Base-by-base conservation (phyloP, 225 moss, liverwort and hornwort genomes). In the Pseudoscleropodium purum region DNA sequence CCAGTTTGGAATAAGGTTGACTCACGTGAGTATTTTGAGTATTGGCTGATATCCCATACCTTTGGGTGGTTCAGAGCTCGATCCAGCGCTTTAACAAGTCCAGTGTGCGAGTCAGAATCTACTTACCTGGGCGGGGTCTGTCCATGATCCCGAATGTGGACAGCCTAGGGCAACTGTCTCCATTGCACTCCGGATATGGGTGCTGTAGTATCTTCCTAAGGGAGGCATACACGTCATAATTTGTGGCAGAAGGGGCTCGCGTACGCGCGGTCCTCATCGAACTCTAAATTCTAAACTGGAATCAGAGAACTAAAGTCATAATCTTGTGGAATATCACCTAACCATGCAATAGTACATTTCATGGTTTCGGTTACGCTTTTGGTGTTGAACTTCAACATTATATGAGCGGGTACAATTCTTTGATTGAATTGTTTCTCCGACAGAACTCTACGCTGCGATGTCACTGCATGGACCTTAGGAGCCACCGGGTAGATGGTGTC, bases 81-180 rank as follows among this genome's bases (percentile, higher is more conserved):
- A 49, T 15, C 73, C 49, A 14, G 78, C 6, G 4, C 26, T 83
- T 54, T 11, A 89, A 83, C 4, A 29, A 64, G 4, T 27, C 47
- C 34, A 0, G 43, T 0, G 6, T 4, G 45, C n/a, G 1, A 0
- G 0, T 0, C 0, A 0, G 0, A 0, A 0, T 0, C 0, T 1
- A 93, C 93, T 95, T 93, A 95, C 94, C 95, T 95, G 93, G 94
- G 94, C 93, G 92, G 92, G 95, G 93, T 83, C 79, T 0, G 91
- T 96, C 93, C 90, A 26, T 21, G 21, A 91, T 65, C 95, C 4
- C 0, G 0, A 1, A 15, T 27, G 72, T 37, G 70, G 81, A 88
- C 31, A 60, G 17, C 25, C 34, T 85, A 5, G 73, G 3, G 60
- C 0, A 4, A 2, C 59, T 5, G 1, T 2, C n/a, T 6, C 86